Conservation (phyloP, 345 rosid genomes). For the Brassica nigra region DNA sequence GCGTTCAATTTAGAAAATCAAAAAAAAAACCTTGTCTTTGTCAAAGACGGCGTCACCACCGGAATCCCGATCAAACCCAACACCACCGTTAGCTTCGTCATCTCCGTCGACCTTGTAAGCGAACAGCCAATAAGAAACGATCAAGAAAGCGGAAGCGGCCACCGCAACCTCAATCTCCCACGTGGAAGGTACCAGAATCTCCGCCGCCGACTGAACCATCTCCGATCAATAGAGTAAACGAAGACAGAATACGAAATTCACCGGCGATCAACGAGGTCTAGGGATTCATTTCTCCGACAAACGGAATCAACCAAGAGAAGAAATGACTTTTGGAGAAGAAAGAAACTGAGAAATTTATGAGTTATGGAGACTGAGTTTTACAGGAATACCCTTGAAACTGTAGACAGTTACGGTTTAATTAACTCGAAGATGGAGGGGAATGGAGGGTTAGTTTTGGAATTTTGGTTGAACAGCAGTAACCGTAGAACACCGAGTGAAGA, state of each 20-base stretch:
- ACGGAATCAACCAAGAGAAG: conserved; percentile 26
- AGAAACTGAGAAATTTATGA: conserved; percentile 29
- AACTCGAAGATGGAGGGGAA: background rate
- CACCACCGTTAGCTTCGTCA: conserved; percentile 24
- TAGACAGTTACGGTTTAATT: conserved; percentile 3
- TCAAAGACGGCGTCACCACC: conserved; percentile 47
- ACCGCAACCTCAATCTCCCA: conserved; percentile 85
- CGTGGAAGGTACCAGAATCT: conserved; percentile 70
- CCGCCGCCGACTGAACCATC: conserved; percentile 43
- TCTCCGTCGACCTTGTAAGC: conserved; percentile 45
- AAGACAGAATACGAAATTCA: background rate
- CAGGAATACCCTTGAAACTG: conserved; percentile 22
- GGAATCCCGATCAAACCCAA: conserved; percentile 52
- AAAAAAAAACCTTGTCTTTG: conserved; percentile 63
- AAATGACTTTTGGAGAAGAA: conserved; percentile 31
- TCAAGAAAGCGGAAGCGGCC: conserved; percentile 63
- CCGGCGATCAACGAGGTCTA: conserved; percentile 5
- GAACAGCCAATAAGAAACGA: conserved; percentile 66
- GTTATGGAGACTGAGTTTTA: background rate
- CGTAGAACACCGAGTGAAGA: conserved; percentile 21
- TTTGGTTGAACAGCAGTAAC: conserved; percentile 16
- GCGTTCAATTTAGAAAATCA: background rate
- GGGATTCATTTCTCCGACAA: background rate
- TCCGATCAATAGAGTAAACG: conserved; percentile 34
- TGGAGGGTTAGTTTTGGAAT: conserved; percentile 16